A percentile compares a stretch with the other conserved stretches of the same genome.
Evolutionary conservation across 2,329 filamentous ascomycete genomes (phyloP).

Genomic region (Coniochaeta sp.): DNA sequence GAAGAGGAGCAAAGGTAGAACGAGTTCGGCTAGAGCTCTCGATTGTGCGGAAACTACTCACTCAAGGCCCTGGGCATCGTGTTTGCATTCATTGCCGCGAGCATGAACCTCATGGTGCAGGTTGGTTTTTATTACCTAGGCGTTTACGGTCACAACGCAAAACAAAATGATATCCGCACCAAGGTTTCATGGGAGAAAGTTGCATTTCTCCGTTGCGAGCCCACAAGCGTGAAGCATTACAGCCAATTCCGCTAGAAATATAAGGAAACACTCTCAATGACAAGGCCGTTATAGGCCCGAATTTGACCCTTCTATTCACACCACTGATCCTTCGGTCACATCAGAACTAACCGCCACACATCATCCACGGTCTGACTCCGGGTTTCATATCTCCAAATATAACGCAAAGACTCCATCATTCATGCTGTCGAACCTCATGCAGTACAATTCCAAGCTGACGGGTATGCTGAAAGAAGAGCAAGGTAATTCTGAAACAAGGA

Average conservation of each 20-base stretch:
- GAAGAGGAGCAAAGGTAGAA: not conserved
- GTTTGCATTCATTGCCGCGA: not conserved
- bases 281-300: too few species aligned
- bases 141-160: not conserved
- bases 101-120: not conserved
- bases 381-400: not conserved
- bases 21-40: not conserved
- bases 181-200: not conserved
- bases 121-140: not conserved
- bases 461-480: not conserved
- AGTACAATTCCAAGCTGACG: not conserved
- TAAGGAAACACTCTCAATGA: not conserved
- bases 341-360: not conserved
- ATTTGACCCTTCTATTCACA: not conserved
- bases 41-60: not conserved
- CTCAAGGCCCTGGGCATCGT: not conserved
- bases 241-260: not conserved
- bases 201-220: not conserved
- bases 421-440: not conserved
- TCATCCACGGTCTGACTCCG: not conserved
- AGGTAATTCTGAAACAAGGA: not conserved
- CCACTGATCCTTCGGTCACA: not conserved
- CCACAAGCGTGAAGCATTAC: not conserved
- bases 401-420: slow-evolving; percentile 1
- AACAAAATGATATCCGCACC: not conserved